Base-by-base conservation (phyloP, 495 filamentous ascomycete genomes). In the Lentithecium fluviatile region DNA sequence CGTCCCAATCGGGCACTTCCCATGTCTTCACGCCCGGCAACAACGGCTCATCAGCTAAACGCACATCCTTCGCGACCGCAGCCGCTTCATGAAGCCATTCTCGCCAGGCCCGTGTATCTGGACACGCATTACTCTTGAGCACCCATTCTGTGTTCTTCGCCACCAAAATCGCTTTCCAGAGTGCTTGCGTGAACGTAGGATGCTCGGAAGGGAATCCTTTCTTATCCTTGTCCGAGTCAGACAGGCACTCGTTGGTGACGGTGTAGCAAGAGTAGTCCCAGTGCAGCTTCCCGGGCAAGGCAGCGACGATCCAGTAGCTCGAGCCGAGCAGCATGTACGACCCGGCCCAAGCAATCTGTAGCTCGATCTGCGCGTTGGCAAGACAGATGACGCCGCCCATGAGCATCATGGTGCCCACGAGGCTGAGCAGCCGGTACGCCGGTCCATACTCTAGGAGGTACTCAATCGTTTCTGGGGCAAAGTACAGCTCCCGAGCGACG, bases 351-450 rank as follows among this genome's bases (percentile, higher is more conserved):
- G 67, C 72, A 21, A 77, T 60, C 61, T 79, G 77, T 4, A 75
- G 64, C 19, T 69, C 25, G 10, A 74, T 65, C 19, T 68, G 72
- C 8, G 76, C 69, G 48, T 79, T 79, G 36, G 69, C 77, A 8
- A 79, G 71, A 32, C 68, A 72, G 57, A 79, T 74, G 58, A 79
- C 75, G 24, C 77, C 77, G 46, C 74, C 64, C 77, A 79, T 79
- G 38, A 79, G 76, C 57, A 77, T 71, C 52, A 79, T 60, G 12
- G 77, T 79, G 48, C 73, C 77, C 17, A 74, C 50, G 6, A 79
- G 68, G 26, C 73, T 75, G 42, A 79, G 69, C 10, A 78, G 38
- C 13, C 77, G 70, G 54, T 78, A 78, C 11, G 50, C 52, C 4
- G 62, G 63, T 0, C 62, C 67, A 43, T 70, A 56, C 17, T 54